Conservation (phyloP, 371 early-diverging fungal genomes). For the Zychaea mexicana region DNA sequence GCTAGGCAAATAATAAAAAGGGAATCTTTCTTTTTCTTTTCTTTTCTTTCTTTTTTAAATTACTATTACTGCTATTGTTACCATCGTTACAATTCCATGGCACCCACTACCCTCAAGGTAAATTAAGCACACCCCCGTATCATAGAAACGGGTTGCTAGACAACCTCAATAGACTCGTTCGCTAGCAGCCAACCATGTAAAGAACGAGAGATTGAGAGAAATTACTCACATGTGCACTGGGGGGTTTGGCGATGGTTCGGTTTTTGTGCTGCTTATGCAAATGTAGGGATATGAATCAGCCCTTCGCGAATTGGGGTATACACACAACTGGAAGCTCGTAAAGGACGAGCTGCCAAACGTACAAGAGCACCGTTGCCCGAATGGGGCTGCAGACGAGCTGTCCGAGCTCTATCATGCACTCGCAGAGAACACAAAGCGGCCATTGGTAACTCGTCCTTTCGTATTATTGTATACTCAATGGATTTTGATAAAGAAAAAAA, state of each 20-base stretch:
- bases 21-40: too few species aligned
- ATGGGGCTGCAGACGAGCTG: neutral
- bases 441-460: slow-evolving; percentile 16
- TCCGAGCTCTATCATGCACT: slow-evolving; percentile 7
- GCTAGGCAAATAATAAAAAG: too few species aligned
- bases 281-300: slow-evolving; percentile 12
- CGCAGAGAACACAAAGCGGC: slow-evolving; percentile 16
- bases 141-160: too few species aligned
- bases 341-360: slow-evolving; percentile 12
- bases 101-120: too few species aligned
- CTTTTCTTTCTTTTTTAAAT: neutral
- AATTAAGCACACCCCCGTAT: neutral
- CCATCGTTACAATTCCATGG: too few species aligned
- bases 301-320: slow-evolving; percentile 14
- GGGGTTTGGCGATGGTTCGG: too few species aligned
- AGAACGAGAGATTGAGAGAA: too few species aligned
- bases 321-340: slow-evolving; percentile 10
- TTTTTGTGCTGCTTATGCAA: neutral
- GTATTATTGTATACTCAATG: neutral
- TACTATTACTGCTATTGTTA: too few species aligned
- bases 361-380: neutral
- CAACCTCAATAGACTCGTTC: too few species aligned
- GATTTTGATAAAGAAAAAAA: neutral
- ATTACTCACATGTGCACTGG: too few species aligned
- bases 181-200: too few species aligned